Evolutionary conservation across 176 grass and related monocot genomes (phyloP).

Genomic region (Oryza meridionalis): DNA sequence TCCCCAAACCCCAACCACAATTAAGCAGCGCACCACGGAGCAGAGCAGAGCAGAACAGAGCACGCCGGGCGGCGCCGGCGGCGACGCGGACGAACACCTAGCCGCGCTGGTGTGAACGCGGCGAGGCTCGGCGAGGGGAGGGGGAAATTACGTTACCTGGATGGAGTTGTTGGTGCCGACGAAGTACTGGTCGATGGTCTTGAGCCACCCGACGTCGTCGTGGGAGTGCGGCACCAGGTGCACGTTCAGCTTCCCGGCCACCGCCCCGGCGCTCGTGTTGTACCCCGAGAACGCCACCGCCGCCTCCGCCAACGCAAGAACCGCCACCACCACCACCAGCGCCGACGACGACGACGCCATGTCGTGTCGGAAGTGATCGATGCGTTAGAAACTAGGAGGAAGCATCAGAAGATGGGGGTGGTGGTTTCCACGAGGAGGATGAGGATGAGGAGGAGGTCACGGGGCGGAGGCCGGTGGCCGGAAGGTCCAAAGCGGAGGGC

Average conservation of each 20-base stretch:
- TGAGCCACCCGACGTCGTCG: conserved; percentile 88
- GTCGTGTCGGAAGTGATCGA: background rate
- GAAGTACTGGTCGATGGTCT: conserved; percentile 88
- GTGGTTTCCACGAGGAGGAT: too few relatives aligned
- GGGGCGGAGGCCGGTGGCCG: too few relatives aligned
- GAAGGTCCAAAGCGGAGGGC: too few relatives aligned
- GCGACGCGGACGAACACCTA: too few relatives aligned
- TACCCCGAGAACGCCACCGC: conserved; percentile 28
- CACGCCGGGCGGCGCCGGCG: too few relatives aligned
- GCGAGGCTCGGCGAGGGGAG: too few relatives aligned
- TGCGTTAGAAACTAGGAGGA: too few relatives aligned
- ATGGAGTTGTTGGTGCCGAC: conserved; percentile 84
- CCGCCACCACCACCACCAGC: background rate
- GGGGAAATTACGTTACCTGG: conserved; percentile 43
- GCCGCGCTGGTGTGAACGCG: too few relatives aligned
- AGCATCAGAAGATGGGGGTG: background rate
- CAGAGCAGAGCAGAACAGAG: too few relatives aligned
- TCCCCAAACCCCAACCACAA: background rate
- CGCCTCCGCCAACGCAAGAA: too few relatives aligned
- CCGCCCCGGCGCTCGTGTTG: conserved; percentile 77
- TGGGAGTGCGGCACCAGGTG: conserved; percentile 76
- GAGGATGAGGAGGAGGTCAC: too few relatives aligned
- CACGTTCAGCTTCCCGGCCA: conserved; percentile 71
- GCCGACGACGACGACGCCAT: background rate
- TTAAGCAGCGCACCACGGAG: background rate